Percentiles rank a stretch among this genome's conserved stretches.
Evolutionary conservation across 257 asterid genomes (phyloP).

Genomic region (Henckelia pumila): DNA sequence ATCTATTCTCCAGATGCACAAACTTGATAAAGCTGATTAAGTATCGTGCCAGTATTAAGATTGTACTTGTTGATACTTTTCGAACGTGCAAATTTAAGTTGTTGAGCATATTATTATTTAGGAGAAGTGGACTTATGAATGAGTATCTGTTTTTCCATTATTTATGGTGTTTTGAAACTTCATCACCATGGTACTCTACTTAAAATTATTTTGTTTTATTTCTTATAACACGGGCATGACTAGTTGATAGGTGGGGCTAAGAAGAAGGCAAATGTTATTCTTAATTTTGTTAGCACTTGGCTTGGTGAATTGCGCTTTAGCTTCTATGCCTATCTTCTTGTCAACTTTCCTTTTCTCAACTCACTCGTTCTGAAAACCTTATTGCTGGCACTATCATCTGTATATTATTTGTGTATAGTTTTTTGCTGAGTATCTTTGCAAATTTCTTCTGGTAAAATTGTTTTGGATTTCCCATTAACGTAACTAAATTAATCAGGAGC

Average conservation of each 20-base stretch:
- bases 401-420: background rate
- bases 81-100: slow-evolving; percentile 4
- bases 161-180: background rate
- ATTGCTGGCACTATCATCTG: background rate
- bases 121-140: background rate
- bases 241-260: background rate
- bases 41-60: background rate
- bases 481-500: slow-evolving; percentile 10
- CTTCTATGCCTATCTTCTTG: background rate
- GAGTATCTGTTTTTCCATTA: background rate
- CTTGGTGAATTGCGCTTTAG: slow-evolving; percentile 1
- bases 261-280: background rate
- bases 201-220: background rate
- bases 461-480: background rate
- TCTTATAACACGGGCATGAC: background rate
- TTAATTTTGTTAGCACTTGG: background rate
- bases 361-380: background rate
- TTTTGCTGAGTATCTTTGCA: background rate
- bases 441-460: background rate
- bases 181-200: background rate
- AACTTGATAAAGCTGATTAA: background rate
- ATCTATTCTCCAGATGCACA: background rate
- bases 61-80: background rate
- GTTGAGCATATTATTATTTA: background rate
- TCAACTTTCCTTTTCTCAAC: slow-evolving; percentile 18